Conservation (phyloP, 768 basidiomycete genomes). For the Tephrocybe sp. region DNA sequence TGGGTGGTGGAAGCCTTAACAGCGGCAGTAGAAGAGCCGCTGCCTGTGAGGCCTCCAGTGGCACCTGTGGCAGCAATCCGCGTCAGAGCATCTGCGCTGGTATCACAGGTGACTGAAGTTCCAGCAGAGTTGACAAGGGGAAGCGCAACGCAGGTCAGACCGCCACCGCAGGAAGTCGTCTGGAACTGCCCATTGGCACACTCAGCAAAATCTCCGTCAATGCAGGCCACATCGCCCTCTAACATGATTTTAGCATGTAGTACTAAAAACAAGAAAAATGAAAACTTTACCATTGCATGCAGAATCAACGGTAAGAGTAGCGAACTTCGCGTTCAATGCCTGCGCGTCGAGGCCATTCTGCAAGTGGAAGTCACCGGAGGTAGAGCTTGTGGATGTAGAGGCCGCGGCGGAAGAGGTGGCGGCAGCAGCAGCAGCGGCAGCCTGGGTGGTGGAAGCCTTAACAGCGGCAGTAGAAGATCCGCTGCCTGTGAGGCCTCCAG, state of each 20-base stretch:
- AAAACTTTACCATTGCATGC: constrained; percentile 35
- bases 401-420: constrained; percentile 18
- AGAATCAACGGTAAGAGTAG: constrained; percentile 38
- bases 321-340: constrained; percentile 39
- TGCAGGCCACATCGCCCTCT: constrained; percentile 44
- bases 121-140: constrained; percentile 53
- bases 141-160: constrained; percentile 43
- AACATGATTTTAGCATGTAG: constrained; percentile 23
- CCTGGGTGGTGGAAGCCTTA: constrained; percentile 4
- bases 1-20: constrained; percentile 10
- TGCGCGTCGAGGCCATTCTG: constrained; percentile 38
- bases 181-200: constrained; percentile 46
- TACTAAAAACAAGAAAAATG: constrained; percentile 14
- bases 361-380: constrained; percentile 23
- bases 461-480: constrained; percentile 11
- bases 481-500: constrained; percentile 39
- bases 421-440: constrained; percentile 13
- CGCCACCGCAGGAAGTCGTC: constrained; percentile 32
- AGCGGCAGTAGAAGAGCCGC: constrained; percentile 7
- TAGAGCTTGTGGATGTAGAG: constrained; percentile 10
- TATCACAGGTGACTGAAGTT: constrained; percentile 51
- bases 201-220: constrained; percentile 45
- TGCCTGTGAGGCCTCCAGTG: constrained; percentile 40
- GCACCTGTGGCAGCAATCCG: constrained; percentile 41
- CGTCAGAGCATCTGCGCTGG: constrained; percentile 38